Evolutionary conservation across 2,329 filamentous ascomycete species (phyloP), one percentile per base, ranked within the genome.

Genomic region (Tolypocladium tundrense): DNA sequence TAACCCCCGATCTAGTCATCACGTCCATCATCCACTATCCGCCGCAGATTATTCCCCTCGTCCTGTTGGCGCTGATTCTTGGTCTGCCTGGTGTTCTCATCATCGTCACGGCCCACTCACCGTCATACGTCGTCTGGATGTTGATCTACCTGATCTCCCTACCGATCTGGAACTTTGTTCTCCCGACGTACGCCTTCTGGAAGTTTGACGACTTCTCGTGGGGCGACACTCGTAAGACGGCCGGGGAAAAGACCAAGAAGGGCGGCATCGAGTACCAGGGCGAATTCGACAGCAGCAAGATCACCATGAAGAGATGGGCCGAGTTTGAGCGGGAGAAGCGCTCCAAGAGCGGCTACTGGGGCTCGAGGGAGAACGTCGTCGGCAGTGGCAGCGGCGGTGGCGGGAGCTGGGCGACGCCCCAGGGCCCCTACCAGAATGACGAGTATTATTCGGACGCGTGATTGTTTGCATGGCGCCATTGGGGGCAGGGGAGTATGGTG

Each of bases 161-260:
- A 1, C 95, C 95, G 0, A 83, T 99, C 59, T 99, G 94, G 94
- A 99, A 99, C 74, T 96, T 99, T 71, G 81, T 99, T 42, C 85
- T 99, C 10, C 94, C 94, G 0, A 84, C 85, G 9, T 99, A 99
- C 70, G 88, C 94, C 3, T 99, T 93, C 79, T 99, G 94, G 94
- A 97, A 99, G 77, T 99, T 99, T 71, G 94, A 99, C 72, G 94
- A 99, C 77, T 99, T 99, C 79, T 96, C 90, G 58, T 99, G 94
- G 94, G 94, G 94, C 68, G 95, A 99, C 63, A 99, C 94, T 57
- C 86, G 94, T 61, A 96, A 97, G 83, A 96, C 93, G 45, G 90
- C 87, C 0, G 92, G 92, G 35, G 93, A 96, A 69, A 90, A 88
- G 77, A 87, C 84, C 16, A 92, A 93, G 79, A 94, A 93, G 76